These are phyloP conservation scores for Cryptococcus amylolentus DNA, from an alignment of 1,284 basidiomycete species.

Conservation along the genomic window DNA sequence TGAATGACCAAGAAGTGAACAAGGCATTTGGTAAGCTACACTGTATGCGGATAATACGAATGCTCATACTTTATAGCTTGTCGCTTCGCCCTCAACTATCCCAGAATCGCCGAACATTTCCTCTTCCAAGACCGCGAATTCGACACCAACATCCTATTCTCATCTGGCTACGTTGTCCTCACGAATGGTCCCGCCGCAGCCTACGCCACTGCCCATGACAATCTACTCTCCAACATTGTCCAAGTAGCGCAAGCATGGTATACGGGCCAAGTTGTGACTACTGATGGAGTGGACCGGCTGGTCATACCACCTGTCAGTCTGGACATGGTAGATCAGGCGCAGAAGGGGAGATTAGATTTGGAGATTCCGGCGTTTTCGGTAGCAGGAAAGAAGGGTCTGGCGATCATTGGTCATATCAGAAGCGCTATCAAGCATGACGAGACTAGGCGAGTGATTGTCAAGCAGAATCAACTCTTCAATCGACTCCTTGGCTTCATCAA, in stretches of 20 bases:
- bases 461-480: constrained; percentile 60
- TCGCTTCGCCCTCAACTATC: constrained; percentile 79
- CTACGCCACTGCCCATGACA: constrained; percentile 68
- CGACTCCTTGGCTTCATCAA: constrained; percentile 64
- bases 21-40: constrained; percentile 32
- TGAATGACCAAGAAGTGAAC: constrained; percentile 28
- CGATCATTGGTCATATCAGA: constrained; percentile 74
- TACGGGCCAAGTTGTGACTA: constrained; percentile 66
- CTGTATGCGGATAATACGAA: not conserved
- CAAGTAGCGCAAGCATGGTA: constrained; percentile 82
- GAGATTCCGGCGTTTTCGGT: constrained; percentile 76
- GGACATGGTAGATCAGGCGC: constrained; percentile 7
- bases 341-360: constrained; percentile 59
- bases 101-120: constrained; percentile 82
- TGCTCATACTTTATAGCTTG: constrained; percentile 56
- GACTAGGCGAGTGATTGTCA: constrained; percentile 71
- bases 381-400: constrained; percentile 81
- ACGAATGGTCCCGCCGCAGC: constrained; percentile 76
- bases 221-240: constrained; percentile 70
- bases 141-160: constrained; percentile 81
- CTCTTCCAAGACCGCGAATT: constrained; percentile 86
- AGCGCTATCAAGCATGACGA: constrained; percentile 64
- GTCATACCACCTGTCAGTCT: constrained; percentile 14
- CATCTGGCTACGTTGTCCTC: constrained; percentile 84
- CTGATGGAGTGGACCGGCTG: constrained; percentile 28